phyloP scores from a whole-genome alignment of 768 basidiomycete species.

The Mycena olivaceomarginata region DNA sequence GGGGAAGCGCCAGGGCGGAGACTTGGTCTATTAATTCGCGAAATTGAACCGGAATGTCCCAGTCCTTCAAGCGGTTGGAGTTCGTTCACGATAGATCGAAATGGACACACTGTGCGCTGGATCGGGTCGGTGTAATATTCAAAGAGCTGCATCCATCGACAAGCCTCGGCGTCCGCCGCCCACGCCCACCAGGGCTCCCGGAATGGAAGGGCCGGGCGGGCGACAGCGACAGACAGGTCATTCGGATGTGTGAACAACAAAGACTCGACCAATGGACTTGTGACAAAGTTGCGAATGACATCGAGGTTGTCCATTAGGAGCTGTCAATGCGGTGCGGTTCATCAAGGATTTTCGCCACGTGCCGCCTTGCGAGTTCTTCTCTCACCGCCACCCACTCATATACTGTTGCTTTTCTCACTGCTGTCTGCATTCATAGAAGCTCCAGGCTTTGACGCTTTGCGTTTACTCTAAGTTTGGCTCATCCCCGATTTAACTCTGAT shows the following conservation, averaged over 20 bases:
- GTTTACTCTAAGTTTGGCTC: conserved; percentile 7
- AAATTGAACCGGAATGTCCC: conserved; percentile 31
- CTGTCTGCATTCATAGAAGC: background rate
- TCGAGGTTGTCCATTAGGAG: conserved; percentile 26
- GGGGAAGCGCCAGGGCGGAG: conserved; percentile 25
- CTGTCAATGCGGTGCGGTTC: conserved; percentile 22
- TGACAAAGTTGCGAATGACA: conserved; percentile 20
- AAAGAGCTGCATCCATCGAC: conserved; percentile 37
- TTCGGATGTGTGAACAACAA: conserved; percentile 71
- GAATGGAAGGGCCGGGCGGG: conserved; percentile 46
- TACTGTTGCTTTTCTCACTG: background rate
- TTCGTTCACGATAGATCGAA: background rate
- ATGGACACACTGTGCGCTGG: conserved; percentile 23
- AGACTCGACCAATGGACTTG: conserved; percentile 48
- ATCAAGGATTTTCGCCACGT: background rate
- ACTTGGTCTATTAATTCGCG: conserved; percentile 35
- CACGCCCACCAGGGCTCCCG: conserved; percentile 60
- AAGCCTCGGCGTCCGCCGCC: conserved; percentile 46
- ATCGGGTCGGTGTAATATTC: conserved; percentile 36
- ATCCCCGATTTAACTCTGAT: background rate
- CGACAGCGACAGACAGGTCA: conserved; percentile 54
- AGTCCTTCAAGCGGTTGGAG: conserved; percentile 17
- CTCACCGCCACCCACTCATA: background rate
- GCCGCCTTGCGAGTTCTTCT: background rate
- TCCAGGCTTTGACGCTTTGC: background rate